A percentile compares a stretch with the other conserved stretches of the same genome.
Evolutionary conservation across 805 yeast genomes (phyloP).

Genomic region (Candida cerambycidarum): DNA sequence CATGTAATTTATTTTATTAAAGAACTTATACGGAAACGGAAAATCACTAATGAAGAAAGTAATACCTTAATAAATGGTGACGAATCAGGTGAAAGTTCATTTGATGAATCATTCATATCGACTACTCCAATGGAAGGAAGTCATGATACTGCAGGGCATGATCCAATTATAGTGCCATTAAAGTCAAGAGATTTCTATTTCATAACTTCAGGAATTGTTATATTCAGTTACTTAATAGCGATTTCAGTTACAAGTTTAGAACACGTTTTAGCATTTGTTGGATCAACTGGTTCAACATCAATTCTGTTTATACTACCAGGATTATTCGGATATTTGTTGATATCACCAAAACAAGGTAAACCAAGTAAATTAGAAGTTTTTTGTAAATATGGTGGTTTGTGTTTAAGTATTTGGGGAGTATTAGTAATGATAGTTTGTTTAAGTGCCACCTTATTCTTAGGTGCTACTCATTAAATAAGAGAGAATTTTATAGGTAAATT

Average conservation of each 20-base stretch:
- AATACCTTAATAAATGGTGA: conserved; percentile 12
- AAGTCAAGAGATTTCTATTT: conserved; percentile 45
- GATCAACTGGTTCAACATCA: conserved; percentile 81
- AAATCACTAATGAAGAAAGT: conserved; percentile 8
- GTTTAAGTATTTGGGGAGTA: conserved; percentile 52
- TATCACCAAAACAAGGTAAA: conserved; percentile 35
- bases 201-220: conserved; percentile 49
- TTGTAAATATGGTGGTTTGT: conserved; percentile 41
- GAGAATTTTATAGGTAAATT: too few species aligned
- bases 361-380: conserved; percentile 28
- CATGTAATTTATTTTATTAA: conserved; percentile 42
- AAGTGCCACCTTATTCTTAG: conserved; percentile 48
- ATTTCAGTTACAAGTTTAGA: conserved; percentile 63
- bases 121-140: conserved; percentile 50
- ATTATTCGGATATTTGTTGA: conserved; percentile 63
- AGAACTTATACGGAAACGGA: conserved; percentile 5
- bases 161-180: conserved; percentile 50
- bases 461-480: conserved; percentile 15
- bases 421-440: conserved; percentile 55
- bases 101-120: conserved; percentile 37
- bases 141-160: conserved; percentile 46
- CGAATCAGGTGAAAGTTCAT: conserved; percentile 14
- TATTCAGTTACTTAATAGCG: conserved; percentile 55
- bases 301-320: conserved; percentile 81
- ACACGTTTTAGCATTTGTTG: conserved; percentile 68